Percentiles rank a stretch among this genome's conserved stretches.
phyloP scores from a whole-genome alignment of 148 eudicot genomes.

The Rhododendron williamsianum region DNA sequence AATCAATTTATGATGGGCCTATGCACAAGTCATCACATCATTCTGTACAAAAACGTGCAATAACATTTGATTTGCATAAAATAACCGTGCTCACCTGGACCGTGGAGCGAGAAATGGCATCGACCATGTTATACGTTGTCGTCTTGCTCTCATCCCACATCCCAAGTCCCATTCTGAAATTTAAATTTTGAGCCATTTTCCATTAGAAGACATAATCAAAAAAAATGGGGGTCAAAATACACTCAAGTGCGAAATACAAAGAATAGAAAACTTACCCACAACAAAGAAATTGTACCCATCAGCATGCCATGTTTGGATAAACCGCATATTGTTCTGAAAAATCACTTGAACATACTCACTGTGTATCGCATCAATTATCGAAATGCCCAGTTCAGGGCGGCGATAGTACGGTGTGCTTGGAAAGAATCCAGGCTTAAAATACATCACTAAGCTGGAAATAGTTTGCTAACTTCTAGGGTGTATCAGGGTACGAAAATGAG shows the following conservation, averaged over 20 bases:
- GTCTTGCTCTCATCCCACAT: constrained; percentile 15
- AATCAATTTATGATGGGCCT: too few relatives aligned
- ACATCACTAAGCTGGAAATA: too few relatives aligned
- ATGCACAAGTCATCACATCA: too few relatives aligned
- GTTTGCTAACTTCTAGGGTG: too few relatives aligned
- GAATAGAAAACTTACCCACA: constrained; percentile 15
- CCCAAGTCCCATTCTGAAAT: constrained; percentile 20
- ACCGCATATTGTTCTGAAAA: constrained; percentile 17
- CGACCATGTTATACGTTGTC: constrained; percentile 20
- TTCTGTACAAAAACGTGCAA: too few relatives aligned
- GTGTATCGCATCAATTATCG: constrained; percentile 16
- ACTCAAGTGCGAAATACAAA: too few relatives aligned
- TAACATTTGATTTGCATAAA: too few relatives aligned
- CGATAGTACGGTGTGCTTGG: constrained; percentile 6
- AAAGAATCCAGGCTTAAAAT: not conserved
- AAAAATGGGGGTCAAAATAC: too few relatives aligned
- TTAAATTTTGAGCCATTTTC: not conserved
- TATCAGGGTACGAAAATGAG: not conserved
- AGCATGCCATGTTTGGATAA: constrained; percentile 25
- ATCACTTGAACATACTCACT: constrained; percentile 22
- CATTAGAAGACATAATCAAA: not conserved
- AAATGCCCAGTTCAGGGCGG: constrained; percentile 11
- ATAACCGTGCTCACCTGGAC: too few relatives aligned
- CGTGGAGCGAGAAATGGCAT: constrained; percentile 23
- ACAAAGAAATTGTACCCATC: constrained; percentile 30